Evolutionary conservation across 192 early-diverging fungal species (phyloP).

Genomic region (Backusella sp.): DNA sequence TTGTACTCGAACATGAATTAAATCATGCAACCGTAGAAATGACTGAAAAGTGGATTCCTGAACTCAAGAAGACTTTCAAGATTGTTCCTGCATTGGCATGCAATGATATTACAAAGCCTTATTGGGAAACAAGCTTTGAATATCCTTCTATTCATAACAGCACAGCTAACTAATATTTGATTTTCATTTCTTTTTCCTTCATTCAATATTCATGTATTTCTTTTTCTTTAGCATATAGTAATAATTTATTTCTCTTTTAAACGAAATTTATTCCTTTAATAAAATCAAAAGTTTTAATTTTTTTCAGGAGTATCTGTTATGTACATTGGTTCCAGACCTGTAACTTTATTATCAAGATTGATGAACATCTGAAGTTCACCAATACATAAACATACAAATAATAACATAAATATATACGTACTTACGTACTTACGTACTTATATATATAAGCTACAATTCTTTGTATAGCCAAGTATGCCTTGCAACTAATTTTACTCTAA

Average conservation of each 20-base stretch:
- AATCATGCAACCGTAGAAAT: constrained; percentile 27
- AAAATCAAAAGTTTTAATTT: not conserved
- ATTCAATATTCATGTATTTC: not conserved
- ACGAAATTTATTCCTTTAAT: not conserved
- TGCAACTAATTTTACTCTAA: not conserved
- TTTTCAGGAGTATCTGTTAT: not conserved
- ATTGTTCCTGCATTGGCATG: constrained; percentile 32
- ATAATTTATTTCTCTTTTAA: not conserved
- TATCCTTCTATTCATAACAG: constrained; percentile 15
- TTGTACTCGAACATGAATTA: constrained; percentile 39
- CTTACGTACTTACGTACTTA: not conserved
- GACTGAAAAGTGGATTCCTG: constrained; percentile 39
- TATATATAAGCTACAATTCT: not conserved
- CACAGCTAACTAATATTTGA: not conserved
- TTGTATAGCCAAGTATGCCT: not conserved
- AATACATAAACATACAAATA: too few species aligned
- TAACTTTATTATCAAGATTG: not conserved
- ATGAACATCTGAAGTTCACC: not conserved
- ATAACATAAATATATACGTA: not conserved
- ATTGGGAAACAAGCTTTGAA: constrained; percentile 30
- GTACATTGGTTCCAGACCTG: not conserved
- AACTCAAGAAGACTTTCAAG: constrained; percentile 25
- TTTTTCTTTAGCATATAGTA: not conserved
- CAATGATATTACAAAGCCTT: constrained; percentile 32
- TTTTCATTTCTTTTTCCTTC: not conserved